Conservation (phyloP, 345 rosid genomes). For the Syzygium oleosum region DNA sequence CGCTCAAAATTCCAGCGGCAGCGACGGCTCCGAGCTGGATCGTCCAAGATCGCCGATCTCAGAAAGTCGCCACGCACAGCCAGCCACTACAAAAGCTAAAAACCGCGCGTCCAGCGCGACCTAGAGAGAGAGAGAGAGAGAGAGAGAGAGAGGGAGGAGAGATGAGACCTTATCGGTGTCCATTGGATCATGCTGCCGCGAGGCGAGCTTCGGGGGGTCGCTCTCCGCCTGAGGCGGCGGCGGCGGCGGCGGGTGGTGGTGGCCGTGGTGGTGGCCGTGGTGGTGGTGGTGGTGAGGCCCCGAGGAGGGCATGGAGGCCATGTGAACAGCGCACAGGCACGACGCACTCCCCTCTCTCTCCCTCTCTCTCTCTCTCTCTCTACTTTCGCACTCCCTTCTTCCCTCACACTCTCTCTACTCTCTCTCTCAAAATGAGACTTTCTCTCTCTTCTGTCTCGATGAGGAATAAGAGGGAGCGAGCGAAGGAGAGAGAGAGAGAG, state of each 20-base stretch:
- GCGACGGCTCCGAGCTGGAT: not conserved
- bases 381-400: not conserved
- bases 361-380: not conserved
- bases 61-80: not conserved
- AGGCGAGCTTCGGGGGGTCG: not conserved
- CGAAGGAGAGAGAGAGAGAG: not conserved
- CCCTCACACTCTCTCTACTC: not conserved
- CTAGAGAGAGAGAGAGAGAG: not conserved
- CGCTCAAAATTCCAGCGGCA: not conserved
- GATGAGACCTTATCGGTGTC: slow-evolving; percentile 38
- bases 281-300: slow-evolving; percentile 8
- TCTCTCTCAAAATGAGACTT: not conserved
- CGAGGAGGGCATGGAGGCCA: slow-evolving; percentile 5
- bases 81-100: not conserved
- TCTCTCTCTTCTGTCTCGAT: not conserved
- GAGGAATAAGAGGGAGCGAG: not conserved
- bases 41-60: not conserved
- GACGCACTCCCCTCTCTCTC: not conserved
- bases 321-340: not conserved
- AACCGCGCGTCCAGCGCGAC: not conserved
- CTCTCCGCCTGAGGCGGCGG: not conserved
- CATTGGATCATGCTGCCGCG: slow-evolving; percentile 7
- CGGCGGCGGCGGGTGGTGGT: not conserved
- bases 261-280: not conserved
- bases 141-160: not conserved